These are phyloP conservation scores for Malus orientalis DNA, from an alignment of 306 rosid species.

Conservation along the genomic window DNA sequence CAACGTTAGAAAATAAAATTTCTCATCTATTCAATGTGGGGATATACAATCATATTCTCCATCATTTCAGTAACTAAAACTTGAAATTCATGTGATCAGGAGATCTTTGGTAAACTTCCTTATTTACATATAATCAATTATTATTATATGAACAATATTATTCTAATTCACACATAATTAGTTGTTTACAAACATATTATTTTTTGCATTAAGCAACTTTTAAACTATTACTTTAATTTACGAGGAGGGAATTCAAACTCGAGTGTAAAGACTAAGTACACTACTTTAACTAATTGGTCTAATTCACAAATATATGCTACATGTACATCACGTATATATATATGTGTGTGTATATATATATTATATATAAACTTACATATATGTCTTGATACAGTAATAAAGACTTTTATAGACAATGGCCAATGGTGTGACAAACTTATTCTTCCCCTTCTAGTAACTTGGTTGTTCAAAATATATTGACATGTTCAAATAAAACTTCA, in stretches of 20 bases:
- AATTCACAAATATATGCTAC: no score
- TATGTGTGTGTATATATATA: no score
- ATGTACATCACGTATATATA: not conserved
- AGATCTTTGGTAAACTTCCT: not conserved
- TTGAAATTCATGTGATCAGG: not conserved
- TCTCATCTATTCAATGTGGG: not conserved
- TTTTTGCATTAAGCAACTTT: not conserved
- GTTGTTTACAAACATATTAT: not conserved
- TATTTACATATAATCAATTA: not conserved
- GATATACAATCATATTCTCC: not conserved
- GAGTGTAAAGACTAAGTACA: no score
- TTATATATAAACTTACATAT: not conserved
- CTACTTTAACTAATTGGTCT: no score
- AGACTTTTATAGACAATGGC: not conserved
- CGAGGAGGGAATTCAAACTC: no score
- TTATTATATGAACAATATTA: no score
- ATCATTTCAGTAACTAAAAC: not conserved
- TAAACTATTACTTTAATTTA: no score
- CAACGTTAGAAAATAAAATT: not conserved
- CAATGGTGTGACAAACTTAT: not conserved
- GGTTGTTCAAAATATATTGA: not conserved
- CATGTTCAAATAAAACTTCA: not conserved
- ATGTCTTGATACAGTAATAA: not conserved
- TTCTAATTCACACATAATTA: not conserved
- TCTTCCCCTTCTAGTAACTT: conserved; percentile 1